A percentile compares a stretch with the other conserved stretches of the same genome.
Conservation (phyloP, 768 basidiomycete genomes). For the Boletus patriciae region DNA sequence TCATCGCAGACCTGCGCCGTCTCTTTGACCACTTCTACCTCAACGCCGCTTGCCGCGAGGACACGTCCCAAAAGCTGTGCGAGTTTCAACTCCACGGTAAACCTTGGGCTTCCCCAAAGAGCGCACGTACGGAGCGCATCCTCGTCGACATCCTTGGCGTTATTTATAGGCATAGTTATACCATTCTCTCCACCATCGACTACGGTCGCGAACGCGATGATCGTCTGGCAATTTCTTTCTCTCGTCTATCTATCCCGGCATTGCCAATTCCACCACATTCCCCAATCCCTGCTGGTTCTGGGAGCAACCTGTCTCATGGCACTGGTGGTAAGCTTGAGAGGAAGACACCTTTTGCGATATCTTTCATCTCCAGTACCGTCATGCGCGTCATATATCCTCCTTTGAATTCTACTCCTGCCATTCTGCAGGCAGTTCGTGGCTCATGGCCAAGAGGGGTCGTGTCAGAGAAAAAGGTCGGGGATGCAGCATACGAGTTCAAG, state of each 20-base stretch:
- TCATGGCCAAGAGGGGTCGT: conserved; percentile 81
- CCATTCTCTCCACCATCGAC: conserved; percentile 67
- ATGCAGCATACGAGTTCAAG: conserved; percentile 76
- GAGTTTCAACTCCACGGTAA: conserved; percentile 69
- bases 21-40: conserved; percentile 50
- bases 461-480: conserved; percentile 72
- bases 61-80: conserved; percentile 54
- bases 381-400: conserved; percentile 79
- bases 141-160: conserved; percentile 64
- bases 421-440: conserved; percentile 72
- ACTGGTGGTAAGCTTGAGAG: conserved; percentile 32
- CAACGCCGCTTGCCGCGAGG: conserved; percentile 53
- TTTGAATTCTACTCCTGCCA: conserved; percentile 72
- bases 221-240: conserved; percentile 68
- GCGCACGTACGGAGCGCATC: conserved; percentile 62
- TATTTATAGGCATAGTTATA: conserved; percentile 62
- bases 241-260: conserved; percentile 42
- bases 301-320: conserved; percentile 39
- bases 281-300: conserved; percentile 41
- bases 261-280: conserved; percentile 41
- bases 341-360: conserved; percentile 65
- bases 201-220: conserved; percentile 79
- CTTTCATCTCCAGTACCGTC: conserved; percentile 64
- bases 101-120: conserved; percentile 74
- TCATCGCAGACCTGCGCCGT: conserved; percentile 53